Percentiles rank a stretch among this genome's conserved stretches.
These are phyloP conservation scores for Ceratopteris richardii DNA, from an alignment of 75 land plant species.

Conservation along the genomic window DNA sequence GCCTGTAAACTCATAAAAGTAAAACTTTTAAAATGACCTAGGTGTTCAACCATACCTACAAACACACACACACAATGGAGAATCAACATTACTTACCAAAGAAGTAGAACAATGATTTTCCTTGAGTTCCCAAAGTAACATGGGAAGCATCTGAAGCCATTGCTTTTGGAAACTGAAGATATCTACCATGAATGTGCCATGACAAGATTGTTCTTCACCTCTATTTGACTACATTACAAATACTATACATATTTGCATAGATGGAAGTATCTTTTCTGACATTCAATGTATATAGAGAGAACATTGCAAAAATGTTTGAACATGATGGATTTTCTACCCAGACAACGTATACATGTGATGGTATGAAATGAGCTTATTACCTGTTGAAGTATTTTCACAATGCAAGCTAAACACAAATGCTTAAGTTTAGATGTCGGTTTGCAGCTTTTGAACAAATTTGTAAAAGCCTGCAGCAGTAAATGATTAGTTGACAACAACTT, in stretches of 20 bases:
- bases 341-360: too few species aligned
- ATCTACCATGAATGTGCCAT: constrained; percentile 1
- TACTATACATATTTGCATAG: too few species aligned
- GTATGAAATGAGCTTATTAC: too few species aligned
- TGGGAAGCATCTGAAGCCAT: constrained; percentile 57
- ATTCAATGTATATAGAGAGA: too few species aligned
- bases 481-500: too few species aligned
- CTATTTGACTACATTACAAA: too few species aligned
- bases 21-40: too few species aligned
- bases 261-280: too few species aligned
- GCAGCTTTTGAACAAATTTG: constrained; percentile 36
- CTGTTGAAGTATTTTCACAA: constrained; percentile 44
- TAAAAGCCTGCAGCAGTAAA: constrained; percentile 56
- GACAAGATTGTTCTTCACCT: background rate
- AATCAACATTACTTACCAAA: constrained; percentile 32
- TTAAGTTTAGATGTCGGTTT: constrained; percentile 42
- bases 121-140: constrained; percentile 38
- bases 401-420: constrained; percentile 40
- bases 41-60: too few species aligned
- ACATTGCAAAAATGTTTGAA: too few species aligned
- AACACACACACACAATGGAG: too few species aligned
- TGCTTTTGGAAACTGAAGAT: constrained; percentile 25
- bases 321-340: too few species aligned
- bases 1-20: constrained; percentile 32
- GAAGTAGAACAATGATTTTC: constrained; percentile 41